Base-by-base conservation (phyloP, 495 filamentous ascomycete genomes). In the Penicillium longicatenatum region DNA sequence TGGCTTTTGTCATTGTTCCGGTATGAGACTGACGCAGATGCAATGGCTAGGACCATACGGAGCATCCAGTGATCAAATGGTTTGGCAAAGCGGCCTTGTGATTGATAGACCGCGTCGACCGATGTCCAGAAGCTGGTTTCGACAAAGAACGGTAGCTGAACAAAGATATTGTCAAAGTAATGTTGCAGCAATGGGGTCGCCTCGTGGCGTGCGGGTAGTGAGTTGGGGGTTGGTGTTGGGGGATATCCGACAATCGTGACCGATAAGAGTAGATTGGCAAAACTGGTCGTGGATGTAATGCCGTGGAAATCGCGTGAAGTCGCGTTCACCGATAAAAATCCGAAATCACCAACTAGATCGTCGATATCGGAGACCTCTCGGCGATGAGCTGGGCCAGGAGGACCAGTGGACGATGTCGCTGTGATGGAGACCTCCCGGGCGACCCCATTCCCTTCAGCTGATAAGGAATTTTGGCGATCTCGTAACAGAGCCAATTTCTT, bases 231-330 rank as follows among this genome's bases (percentile, higher is more conserved):
- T 10, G 77, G 75, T 41, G 81, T 76, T 24, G 86, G 87, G 33
- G 90, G 71, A 14, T 78, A 73, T 52, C 89, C 86, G 62, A 86
- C 84, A 16, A 85, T 78, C 45, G 89, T 84, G 26, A 92, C 83
- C 39, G 88, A 87, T 52, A 96, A 74, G 50, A 94, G 84, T 44
- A 96, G 79, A 17, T 89, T 87, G 30, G 90, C 89, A 76, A 95
- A 96, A 7, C 90, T 93, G 78, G 94, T 92, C 59, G 85, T 87
- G 46, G 81, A 84, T 22, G 89, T 86, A 50, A 93, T 92, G 9
- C 91, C 90, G 68, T 93, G 87, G 63, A 96, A 98, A 70, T 96
- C 93, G 54, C 91, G 82, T 6, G 93, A 92, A 3, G 91, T 94
- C 26, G 93, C 91, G 76, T 94, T 96, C 64, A 98, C 87, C 7